Conservation (phyloP, 164 flowering plant species). For the Aristolochia fimbriata region DNA sequence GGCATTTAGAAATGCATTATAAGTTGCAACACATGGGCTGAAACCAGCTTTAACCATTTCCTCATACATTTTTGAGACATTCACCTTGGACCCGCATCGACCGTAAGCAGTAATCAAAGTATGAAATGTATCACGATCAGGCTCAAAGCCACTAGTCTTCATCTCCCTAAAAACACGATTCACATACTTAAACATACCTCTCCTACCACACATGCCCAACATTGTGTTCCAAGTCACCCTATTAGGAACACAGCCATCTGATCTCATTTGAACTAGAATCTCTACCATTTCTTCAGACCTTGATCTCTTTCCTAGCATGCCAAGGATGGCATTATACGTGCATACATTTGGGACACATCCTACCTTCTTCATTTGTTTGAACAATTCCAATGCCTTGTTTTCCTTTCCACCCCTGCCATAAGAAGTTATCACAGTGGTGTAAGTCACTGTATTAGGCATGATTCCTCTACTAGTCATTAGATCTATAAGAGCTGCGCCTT, state of each 20-base stretch:
- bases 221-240: slow-evolving; percentile 89
- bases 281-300: slow-evolving; percentile 61
- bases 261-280: slow-evolving; percentile 60
- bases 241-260: slow-evolving; percentile 60
- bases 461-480: slow-evolving; percentile 56
- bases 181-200: slow-evolving; percentile 58
- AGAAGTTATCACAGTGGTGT: slow-evolving; percentile 76
- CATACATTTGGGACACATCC: slow-evolving; percentile 86
- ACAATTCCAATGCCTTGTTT: slow-evolving; percentile 58
- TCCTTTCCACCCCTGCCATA: slow-evolving; percentile 77
- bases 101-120: slow-evolving; percentile 83
- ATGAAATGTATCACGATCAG: slow-evolving; percentile 79
- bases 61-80: slow-evolving; percentile 25
- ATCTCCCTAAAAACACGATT: slow-evolving; percentile 59
- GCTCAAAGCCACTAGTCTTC: slow-evolving; percentile 89
- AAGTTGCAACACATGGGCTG: slow-evolving; percentile 67
- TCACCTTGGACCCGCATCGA: slow-evolving; percentile 49
- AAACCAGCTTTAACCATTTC: slow-evolving; percentile 76
- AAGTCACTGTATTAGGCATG: slow-evolving; percentile 76
- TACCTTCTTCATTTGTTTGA: slow-evolving; percentile 50
- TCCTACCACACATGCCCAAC: slow-evolving; percentile 66
- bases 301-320: slow-evolving; percentile 79
- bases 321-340: slow-evolving; percentile 70
- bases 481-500: slow-evolving; percentile 63
- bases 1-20: slow-evolving; percentile 80